Percentiles rank a stretch among this genome's conserved stretches.
These are phyloP conservation scores for Jatropha curcas DNA, from an alignment of 345 rosid genomes.

Conservation along the genomic window DNA sequence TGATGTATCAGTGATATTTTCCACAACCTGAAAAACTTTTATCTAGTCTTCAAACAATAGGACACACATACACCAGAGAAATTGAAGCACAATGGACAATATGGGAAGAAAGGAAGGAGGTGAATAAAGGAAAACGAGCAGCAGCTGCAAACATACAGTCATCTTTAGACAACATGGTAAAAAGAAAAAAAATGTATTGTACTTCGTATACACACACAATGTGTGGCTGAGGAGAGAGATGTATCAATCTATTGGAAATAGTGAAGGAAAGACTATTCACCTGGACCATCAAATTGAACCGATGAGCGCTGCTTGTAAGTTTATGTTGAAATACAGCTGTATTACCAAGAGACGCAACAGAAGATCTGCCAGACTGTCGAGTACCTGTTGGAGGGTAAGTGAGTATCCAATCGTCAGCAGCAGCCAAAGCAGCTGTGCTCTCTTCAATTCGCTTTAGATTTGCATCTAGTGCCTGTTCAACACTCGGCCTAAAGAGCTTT, in stretches of 20 bases:
- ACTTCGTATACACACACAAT: no score
- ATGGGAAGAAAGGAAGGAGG: not conserved
- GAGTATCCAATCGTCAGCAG: constrained; percentile 99
- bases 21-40: not conserved
- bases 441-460: constrained; percentile 96
- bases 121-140: not conserved
- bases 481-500: constrained; percentile 90
- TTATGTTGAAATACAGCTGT: constrained; percentile 71
- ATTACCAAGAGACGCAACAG: constrained; percentile 44
- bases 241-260: not conserved
- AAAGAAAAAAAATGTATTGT: no score
- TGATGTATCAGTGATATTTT: not conserved
- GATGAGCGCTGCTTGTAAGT: constrained; percentile 95
- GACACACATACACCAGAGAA: not conserved
- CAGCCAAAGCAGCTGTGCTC: constrained; percentile 97
- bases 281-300: constrained; percentile 99
- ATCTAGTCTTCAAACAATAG: not conserved
- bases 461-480: constrained; percentile 94
- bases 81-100: not conserved
- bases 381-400: constrained; percentile 58
- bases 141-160: no score
- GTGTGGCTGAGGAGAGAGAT: no score
- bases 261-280: constrained; percentile 38
- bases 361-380: constrained; percentile 71
- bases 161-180: not conserved